Percentiles rank a stretch among this genome's conserved stretches.
Conservation (phyloP, 495 filamentous ascomycete genomes). For the Penicillium roqueforti region DNA sequence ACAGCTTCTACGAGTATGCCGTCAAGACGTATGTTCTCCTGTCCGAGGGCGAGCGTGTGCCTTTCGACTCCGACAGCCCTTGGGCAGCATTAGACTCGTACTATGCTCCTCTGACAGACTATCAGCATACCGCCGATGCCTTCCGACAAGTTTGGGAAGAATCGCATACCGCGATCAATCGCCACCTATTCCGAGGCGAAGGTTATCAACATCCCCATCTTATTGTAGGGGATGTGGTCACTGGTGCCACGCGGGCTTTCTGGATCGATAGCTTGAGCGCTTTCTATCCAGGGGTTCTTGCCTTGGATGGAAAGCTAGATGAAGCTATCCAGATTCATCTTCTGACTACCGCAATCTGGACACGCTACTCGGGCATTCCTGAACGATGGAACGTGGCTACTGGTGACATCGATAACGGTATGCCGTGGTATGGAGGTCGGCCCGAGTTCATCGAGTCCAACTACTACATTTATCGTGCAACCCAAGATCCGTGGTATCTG, state of each 20-base stretch:
- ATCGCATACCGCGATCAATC: constrained; percentile 77
- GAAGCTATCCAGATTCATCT: constrained; percentile 87
- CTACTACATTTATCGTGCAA: constrained; percentile 87
- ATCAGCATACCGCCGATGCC: constrained; percentile 65
- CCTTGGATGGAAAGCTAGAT: constrained; percentile 79
- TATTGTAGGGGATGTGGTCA: constrained; percentile 81
- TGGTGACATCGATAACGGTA: constrained; percentile 78
- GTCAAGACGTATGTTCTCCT: constrained; percentile 89
- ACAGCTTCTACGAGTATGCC: constrained; percentile 98
- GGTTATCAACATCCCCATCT: constrained; percentile 84
- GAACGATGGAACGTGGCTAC: constrained; percentile 88
- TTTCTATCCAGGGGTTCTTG: constrained; percentile 90
- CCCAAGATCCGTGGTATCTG: constrained; percentile 94
- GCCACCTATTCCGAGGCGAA: constrained; percentile 66
- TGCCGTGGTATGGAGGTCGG: constrained; percentile 91
- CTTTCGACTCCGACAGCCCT: constrained; percentile 30
- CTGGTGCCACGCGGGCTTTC: constrained; percentile 73
- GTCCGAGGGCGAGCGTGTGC: constrained; percentile 53
- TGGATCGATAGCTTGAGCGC: constrained; percentile 96
- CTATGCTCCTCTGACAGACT: constrained; percentile 56
- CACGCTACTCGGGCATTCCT: constrained; percentile 83
- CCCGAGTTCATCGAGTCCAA: constrained; percentile 97
- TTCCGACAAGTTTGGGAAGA: constrained; percentile 85
- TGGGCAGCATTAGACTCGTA: constrained; percentile 39
- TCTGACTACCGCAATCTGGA: constrained; percentile 89